A percentile compares a stretch with the other conserved stretches of the same genome.
Evolutionary conservation across 495 filamentous ascomycete species (phyloP).

Genomic region (Talaromyces wortmannii): DNA sequence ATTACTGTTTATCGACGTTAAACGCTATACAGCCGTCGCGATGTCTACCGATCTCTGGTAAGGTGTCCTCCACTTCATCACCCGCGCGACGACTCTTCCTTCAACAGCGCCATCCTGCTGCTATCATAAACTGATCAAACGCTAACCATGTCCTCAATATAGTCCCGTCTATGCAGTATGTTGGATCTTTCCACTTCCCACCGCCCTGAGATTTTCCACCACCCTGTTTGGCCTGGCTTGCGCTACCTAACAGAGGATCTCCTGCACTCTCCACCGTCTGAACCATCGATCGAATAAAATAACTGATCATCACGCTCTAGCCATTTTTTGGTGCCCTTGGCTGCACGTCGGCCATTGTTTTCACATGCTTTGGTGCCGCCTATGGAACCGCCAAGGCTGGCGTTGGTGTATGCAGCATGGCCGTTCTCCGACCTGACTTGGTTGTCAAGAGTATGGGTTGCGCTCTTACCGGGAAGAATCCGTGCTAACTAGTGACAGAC

Average conservation of each 20-base stretch:
- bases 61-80: constrained; percentile 24
- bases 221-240: neutral
- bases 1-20: neutral
- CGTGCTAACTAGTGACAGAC: constrained; percentile 46
- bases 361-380: constrained; percentile 97
- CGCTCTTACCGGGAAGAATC: neutral
- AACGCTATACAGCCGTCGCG: constrained; percentile 17
- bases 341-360: constrained; percentile 96
- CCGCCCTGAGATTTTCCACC: neutral
- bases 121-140: constrained; percentile 8
- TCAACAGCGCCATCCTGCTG: neutral
- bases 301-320: constrained; percentile 31
- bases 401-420: constrained; percentile 97
- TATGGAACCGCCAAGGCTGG: constrained; percentile 99
- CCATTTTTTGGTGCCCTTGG: constrained; percentile 99
- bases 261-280: neutral
- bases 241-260: neutral
- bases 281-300: neutral
- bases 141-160: constrained; percentile 31
- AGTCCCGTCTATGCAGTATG: constrained; percentile 96
- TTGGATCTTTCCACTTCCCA: neutral
- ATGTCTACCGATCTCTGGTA: constrained; percentile 65
- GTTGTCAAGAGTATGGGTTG: constrained; percentile 90
- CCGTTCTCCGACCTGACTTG: constrained; percentile 93
- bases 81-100: constrained; percentile 1